Conservation (phyloP, 805 yeast genomes). For the Torulaspora franciscae region DNA sequence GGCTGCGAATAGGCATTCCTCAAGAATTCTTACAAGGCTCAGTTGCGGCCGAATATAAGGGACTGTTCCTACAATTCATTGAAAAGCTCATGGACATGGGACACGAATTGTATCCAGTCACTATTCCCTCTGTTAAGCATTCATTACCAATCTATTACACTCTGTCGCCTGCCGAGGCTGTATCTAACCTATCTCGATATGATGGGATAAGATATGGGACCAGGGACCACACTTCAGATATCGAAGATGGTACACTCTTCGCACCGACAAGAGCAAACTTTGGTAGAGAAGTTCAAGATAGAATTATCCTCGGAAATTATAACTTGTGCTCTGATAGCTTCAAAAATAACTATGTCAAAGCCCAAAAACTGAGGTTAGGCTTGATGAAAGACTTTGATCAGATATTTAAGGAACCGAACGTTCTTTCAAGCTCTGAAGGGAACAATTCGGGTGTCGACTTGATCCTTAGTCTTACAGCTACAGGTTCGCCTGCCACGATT, state of each 20-base stretch:
- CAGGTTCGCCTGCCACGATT: conserved; percentile 50
- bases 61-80: conserved; percentile 46
- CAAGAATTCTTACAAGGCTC: conserved; percentile 58
- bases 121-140: conserved; percentile 62
- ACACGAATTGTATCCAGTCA: conserved; percentile 52
- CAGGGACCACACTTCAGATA: conserved; percentile 38
- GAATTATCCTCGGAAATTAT: conserved; percentile 82
- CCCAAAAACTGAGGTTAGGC: conserved; percentile 58
- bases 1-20: conserved; percentile 65
- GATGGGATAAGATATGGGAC: conserved; percentile 88
- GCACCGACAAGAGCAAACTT: conserved; percentile 59
- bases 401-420: conserved; percentile 52
- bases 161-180: conserved; percentile 87
- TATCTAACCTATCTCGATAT: conserved; percentile 82
- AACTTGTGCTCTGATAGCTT: conserved; percentile 70
- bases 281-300: conserved; percentile 76
- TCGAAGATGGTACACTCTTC: conserved; percentile 40
- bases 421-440: conserved; percentile 26
- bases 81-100: conserved; percentile 43
- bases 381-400: conserved; percentile 62
- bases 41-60: conserved; percentile 44
- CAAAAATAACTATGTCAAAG: conserved; percentile 68
- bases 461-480: conserved; percentile 68
- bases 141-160: conserved; percentile 82
- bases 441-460: conserved; percentile 54